A percentile compares a stretch with the other conserved stretches of the same genome.
Evolutionary conservation across 1,284 basidiomycete species (phyloP).

Genomic region (Cutaneotrichosporon spelunceum): DNA sequence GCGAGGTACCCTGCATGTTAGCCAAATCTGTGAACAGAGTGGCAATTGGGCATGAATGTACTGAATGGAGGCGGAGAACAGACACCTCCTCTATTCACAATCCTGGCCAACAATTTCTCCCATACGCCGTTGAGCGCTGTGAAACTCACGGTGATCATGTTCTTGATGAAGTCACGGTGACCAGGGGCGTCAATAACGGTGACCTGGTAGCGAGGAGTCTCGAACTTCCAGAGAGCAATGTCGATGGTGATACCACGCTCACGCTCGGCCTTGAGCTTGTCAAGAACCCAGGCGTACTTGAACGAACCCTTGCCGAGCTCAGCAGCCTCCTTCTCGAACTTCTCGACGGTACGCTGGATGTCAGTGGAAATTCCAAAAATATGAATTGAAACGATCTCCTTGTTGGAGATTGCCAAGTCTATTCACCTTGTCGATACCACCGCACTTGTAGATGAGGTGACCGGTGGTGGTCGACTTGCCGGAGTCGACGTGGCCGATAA

Average conservation of each 20-base stretch:
- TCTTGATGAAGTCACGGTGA: constrained; percentile 99
- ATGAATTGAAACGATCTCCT: no score
- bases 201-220: constrained; percentile 85
- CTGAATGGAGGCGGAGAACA: background rate
- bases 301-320: constrained; percentile 98
- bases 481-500: constrained; percentile 58
- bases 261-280: constrained; percentile 98
- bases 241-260: constrained; percentile 99
- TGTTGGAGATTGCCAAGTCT: no score
- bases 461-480: constrained; percentile 97
- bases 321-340: constrained; percentile 99
- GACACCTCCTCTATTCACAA: no score
- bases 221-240: constrained; percentile 97
- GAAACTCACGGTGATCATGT: constrained; percentile 80
- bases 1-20: constrained; percentile 73
- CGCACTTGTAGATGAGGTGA: constrained; percentile 99
- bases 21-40: background rate
- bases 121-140: background rate
- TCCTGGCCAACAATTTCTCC: no score
- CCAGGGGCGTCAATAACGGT: constrained; percentile 90
- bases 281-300: constrained; percentile 99
- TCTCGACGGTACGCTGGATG: constrained; percentile 99
- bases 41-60: no score
- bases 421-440: constrained; percentile 99
- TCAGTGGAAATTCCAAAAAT: no score